These are phyloP conservation scores for Coemansia sp. DNA, from an alignment of 192 early-diverging fungal genomes.

Conservation along the genomic window DNA sequence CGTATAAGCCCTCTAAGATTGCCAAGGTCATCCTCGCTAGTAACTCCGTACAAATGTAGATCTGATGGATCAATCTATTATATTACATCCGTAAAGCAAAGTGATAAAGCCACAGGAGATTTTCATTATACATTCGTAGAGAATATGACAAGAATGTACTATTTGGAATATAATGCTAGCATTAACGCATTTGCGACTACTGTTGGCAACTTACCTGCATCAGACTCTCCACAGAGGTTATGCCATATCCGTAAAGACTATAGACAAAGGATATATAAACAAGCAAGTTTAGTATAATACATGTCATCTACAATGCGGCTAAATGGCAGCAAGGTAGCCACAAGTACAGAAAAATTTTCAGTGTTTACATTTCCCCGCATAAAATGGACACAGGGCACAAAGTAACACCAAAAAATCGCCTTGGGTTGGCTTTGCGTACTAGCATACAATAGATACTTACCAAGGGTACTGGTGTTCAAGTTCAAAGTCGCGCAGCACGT, in stretches of 20 bases:
- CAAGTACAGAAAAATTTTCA: background rate
- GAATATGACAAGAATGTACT: background rate
- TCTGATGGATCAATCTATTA: constrained; percentile 32
- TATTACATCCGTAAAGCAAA: background rate
- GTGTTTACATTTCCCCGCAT: background rate
- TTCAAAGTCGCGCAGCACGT: constrained; percentile 28
- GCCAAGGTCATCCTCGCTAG: constrained; percentile 24
- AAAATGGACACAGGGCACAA: background rate
- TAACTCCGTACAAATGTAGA: constrained; percentile 33
- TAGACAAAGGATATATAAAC: background rate
- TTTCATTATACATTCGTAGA: background rate
- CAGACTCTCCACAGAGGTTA: constrained; percentile 36
- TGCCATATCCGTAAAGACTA: constrained; percentile 43
- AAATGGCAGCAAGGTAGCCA: background rate
- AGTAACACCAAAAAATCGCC: background rate
- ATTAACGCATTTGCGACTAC: background rate
- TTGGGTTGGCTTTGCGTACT: background rate
- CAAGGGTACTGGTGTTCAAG: constrained; percentile 50
- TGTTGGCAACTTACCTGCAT: constrained; percentile 30
- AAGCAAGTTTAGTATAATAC: background rate
- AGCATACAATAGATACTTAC: constrained; percentile 11
- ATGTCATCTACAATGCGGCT: background rate
- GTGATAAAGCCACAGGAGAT: background rate
- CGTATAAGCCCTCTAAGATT: constrained; percentile 28
- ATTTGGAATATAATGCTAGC: background rate